Evolutionary conservation across 768 basidiomycete genomes (phyloP), one percentile per base, ranked within the genome.

Genomic region (Boletus subcaerulescens): DNA sequence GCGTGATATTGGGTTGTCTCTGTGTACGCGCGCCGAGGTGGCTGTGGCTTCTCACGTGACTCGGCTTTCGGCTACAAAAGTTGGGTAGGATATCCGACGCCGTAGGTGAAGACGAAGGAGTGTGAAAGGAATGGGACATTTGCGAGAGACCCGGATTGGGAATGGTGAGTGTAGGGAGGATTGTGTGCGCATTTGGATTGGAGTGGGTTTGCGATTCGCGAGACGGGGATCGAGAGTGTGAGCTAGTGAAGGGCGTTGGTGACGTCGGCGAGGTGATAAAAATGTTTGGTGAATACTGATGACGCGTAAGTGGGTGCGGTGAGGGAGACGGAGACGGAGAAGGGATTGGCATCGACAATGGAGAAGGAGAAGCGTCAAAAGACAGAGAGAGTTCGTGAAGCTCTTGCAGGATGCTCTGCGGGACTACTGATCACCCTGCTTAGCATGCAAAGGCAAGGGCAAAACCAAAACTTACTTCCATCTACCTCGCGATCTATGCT

Each of bases 201-300:
- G 60, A 12, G 35, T 55, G 55, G 13, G 36, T 46, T 31, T 54
- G 56, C 24, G 60, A 60, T 31, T 66, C 66, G 12, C 58, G 63
- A n/a, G 65, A 57, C 2, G 55, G 50, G 0, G 61, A 55, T 22
- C 65, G 60, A 18, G 65, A 50, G 48, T 69, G 63, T 14, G 67
- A 42, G 29, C 41, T 24, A 4, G 49, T 12, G 40, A 60, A 56
- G 1, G 70, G 66, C 5, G 73, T 73, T 20, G 80, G 65, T 4
- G 79, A 76, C 0, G 73, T 71, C 3, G 89, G 86, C 0, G 85
- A 84, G 4, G 86, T 91, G 60, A 91, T 77, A 65, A 79, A 87
- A 60, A 91, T 89, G 59, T 88, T 86, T 10, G 88, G 87, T 50
- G 77, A 81, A 40, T 71, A 53, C 12, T 45, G 68, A 8, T 51